Conservation (phyloP, 345 rosid species). For the Acer yangbiense region DNA sequence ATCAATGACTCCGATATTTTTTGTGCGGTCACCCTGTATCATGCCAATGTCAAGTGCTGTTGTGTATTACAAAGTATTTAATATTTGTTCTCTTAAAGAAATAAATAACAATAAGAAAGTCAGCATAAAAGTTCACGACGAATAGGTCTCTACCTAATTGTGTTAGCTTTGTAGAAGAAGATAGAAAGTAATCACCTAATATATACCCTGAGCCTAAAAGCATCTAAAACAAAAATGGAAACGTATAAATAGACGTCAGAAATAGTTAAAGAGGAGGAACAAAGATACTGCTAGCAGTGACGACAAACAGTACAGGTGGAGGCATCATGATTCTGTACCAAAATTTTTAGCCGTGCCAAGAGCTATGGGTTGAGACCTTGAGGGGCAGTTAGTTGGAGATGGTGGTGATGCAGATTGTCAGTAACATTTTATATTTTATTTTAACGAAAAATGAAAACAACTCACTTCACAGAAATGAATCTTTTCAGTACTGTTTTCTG, state of each 20-base stretch:
- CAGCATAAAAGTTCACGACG: background rate
- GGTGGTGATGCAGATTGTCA: background rate
- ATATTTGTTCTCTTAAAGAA: background rate
- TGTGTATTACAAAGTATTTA: background rate
- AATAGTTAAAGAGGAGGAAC: background rate
- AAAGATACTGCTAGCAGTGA: background rate
- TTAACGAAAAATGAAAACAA: background rate
- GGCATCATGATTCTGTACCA: background rate
- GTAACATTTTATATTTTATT: background rate
- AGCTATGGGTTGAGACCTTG: background rate
- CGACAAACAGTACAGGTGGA: background rate
- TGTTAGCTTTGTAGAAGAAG: background rate
- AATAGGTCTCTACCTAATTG: background rate
- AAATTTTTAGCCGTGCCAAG: background rate
- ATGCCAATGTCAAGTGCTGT: background rate
- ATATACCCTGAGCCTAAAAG: background rate
- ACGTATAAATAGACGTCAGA: background rate
- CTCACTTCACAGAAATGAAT: background rate
- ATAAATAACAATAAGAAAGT: background rate
- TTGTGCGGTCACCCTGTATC: constrained; percentile 82
- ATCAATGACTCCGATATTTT: constrained; percentile 86
- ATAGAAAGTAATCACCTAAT: background rate
- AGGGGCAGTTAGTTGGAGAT: background rate
- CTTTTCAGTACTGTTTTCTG: background rate
- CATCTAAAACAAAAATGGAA: background rate